Evolutionary conservation across 2,329 filamentous ascomycete species (phyloP), one percentile per base, ranked within the genome.

Genomic region (Elsinoe perseae): DNA sequence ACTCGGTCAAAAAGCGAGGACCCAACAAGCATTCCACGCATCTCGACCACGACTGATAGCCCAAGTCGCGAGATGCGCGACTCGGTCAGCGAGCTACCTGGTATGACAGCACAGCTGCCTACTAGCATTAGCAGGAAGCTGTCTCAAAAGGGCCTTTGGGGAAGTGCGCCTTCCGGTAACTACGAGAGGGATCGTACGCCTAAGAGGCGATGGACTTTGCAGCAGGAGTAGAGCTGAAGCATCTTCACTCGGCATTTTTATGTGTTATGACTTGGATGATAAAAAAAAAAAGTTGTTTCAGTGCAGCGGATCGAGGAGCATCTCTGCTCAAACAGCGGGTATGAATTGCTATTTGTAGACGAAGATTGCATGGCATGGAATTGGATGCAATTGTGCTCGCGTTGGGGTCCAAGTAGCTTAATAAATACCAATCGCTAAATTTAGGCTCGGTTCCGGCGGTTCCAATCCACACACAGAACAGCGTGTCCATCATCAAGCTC

Each of bases 161-260:
- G 74, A 0, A 68, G 67, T n/a, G 67, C 69, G 12, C 63, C 64
- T 60, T 60, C 64, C 62, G 57, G 62, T 4, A 58, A 57, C 18
- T 67, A 67, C 25, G 68, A 69, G 62, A 67, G 72, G 55, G 66
- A 66, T 7, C 61, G 61, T 23, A 71, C 70, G 6, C 66, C 68
- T 20, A 75, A 75, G 66, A 66, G 73, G 61, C 62, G 73, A 54
- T 75, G 73, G 73, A 75, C 72, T 2, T 64, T 75, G 34, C 69
- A 66, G 46, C 59, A 65, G 36, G 63, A 63, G n/a, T 50, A 44
- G 52, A 57, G n/a, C n/a, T n/a, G n/a, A n/a, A n/a, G 3, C 18
- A 25, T 50, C 44, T 50, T 16, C 16, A 50, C 44, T 50, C 44
- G 28, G 28, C 44, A 50, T 30, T 34, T n/a, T 50, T 32, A 50